Evolutionary conservation across 1,284 basidiomycete genomes (phyloP).

Genomic region (Moniliella sp.): DNA sequence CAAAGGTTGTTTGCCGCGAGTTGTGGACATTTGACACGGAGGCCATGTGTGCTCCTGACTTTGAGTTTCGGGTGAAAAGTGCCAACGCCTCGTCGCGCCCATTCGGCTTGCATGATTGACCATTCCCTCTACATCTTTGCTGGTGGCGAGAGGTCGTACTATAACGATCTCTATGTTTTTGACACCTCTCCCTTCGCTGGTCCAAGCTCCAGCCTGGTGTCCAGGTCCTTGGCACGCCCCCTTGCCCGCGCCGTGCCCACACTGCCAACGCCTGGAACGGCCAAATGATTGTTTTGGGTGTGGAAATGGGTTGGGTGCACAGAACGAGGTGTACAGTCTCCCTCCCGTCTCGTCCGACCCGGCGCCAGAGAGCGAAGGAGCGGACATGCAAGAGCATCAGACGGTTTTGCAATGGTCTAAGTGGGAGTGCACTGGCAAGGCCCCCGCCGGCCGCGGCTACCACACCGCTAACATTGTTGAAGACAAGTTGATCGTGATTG

Average conservation of each 20-base stretch:
- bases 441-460: constrained; percentile 51
- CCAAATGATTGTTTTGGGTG: constrained; percentile 66
- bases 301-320: constrained; percentile 63
- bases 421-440: constrained; percentile 17
- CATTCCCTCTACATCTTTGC: constrained; percentile 57
- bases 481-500: constrained; percentile 58
- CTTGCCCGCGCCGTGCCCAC: constrained; percentile 56
- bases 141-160: constrained; percentile 50
- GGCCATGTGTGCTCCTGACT: constrained; percentile 71
- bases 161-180: constrained; percentile 51
- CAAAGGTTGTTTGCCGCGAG: constrained; percentile 50
- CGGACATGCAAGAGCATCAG: too few relatives aligned
- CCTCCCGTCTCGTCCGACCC: constrained; percentile 43
- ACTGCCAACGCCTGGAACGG: constrained; percentile 54
- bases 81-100: constrained; percentile 65
- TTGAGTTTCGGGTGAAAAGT: constrained; percentile 50
- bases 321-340: constrained; percentile 72
- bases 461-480: constrained; percentile 70
- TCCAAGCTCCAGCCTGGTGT: constrained; percentile 11
- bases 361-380: too few relatives aligned
- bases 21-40: constrained; percentile 71
- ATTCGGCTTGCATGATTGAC: constrained; percentile 66
- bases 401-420: constrained; percentile 48
- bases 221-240: constrained; percentile 36
- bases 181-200: constrained; percentile 43